phyloP scores from a whole-genome alignment of 768 basidiomycete species.

The Boletus rubescentipes region DNA sequence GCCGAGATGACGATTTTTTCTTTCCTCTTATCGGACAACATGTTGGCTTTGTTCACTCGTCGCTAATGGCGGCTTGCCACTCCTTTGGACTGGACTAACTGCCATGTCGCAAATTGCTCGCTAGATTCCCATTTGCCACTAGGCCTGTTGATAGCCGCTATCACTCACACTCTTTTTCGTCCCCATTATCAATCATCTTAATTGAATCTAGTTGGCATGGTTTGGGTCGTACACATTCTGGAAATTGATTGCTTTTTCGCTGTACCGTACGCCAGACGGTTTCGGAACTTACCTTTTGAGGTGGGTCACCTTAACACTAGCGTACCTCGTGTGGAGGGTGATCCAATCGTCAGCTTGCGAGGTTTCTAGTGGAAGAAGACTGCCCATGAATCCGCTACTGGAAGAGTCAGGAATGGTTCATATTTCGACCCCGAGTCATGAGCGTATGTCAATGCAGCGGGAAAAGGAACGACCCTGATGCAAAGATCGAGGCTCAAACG shows the following conservation, averaged over 20 bases:
- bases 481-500: not conserved
- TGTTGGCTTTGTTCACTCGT: conserved; percentile 4
- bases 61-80: conserved; percentile 6
- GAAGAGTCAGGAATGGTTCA: too few relatives aligned
- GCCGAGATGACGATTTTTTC: not conserved
- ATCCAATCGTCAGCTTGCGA: too few relatives aligned
- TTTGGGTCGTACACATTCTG: conserved; percentile 10
- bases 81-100: conserved; percentile 24
- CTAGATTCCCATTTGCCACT: conserved; percentile 10
- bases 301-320: too few relatives aligned
- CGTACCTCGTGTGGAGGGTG: too few relatives aligned
- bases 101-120: conserved; percentile 9
- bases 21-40: conserved; percentile 11
- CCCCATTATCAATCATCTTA: conserved; percentile 27
- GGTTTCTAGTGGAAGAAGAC: too few relatives aligned
- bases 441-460: too few relatives aligned
- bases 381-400: too few relatives aligned
- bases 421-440: too few relatives aligned
- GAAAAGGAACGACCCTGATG: too few relatives aligned
- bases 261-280: not conserved
- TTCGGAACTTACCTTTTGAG: not conserved
- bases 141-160: not conserved
- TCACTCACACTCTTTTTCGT: conserved; percentile 17
- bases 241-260: conserved; percentile 6
- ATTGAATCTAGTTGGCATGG: conserved; percentile 27